Evolutionary conservation across 2,329 filamentous ascomycete species (phyloP).

Genomic region (Pleurostoma richardsiae): DNA sequence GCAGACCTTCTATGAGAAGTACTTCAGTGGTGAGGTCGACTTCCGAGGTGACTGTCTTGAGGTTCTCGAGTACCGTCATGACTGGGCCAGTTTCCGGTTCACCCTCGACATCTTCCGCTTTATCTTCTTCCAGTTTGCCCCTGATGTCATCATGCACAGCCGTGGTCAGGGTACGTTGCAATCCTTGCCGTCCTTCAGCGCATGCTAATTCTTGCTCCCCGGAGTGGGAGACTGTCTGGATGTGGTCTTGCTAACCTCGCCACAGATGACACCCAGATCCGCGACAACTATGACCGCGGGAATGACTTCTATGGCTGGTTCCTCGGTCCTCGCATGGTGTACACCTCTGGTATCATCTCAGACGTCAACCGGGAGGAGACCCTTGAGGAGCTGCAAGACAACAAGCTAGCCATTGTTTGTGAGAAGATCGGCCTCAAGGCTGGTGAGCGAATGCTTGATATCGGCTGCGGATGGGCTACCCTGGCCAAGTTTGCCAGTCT

Average conservation of each 20-base stretch:
- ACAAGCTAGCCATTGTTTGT: conserved; percentile 91
- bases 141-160: conserved; percentile 88
- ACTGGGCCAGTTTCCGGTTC: conserved; percentile 94
- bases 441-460: conserved; percentile 82
- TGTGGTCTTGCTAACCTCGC: neutral
- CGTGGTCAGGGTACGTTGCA: conserved; percentile 70
- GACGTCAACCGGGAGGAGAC: conserved; percentile 83
- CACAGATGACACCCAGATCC: conserved; percentile 91
- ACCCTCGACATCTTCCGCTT: conserved; percentile 79
- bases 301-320: conserved; percentile 99
- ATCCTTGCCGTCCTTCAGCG: neutral
- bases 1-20: conserved; percentile 96
- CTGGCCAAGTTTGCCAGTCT: conserved; percentile 86
- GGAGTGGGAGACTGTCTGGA: too few species aligned
- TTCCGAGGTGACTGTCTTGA: conserved; percentile 93
- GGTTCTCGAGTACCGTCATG: conserved; percentile 86
- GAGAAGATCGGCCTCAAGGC: conserved; percentile 86
- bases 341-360: conserved; percentile 89
- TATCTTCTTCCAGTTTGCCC: conserved; percentile 81
- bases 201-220: too few species aligned
- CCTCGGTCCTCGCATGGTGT: conserved; percentile 96
- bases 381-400: conserved; percentile 93
- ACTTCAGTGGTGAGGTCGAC: conserved; percentile 90
- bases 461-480: conserved; percentile 97
- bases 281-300: conserved; percentile 94